Conservation (phyloP, 495 filamentous ascomycete genomes). For the Penicillium chermesinum region DNA sequence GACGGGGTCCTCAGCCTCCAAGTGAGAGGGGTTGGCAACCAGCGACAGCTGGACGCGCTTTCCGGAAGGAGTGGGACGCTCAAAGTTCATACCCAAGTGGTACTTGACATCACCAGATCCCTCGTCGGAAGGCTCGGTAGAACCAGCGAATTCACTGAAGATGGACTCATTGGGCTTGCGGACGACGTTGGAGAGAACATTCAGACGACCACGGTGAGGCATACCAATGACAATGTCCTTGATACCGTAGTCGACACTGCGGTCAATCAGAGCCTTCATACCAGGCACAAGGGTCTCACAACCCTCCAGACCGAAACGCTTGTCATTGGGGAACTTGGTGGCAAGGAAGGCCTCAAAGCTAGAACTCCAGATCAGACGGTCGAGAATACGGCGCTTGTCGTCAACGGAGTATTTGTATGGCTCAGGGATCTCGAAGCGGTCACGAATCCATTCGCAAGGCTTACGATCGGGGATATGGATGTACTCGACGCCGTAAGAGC, state of each 20-base stretch:
- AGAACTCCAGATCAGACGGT: constrained; percentile 95
- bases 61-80: constrained; percentile 94
- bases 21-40: constrained; percentile 96
- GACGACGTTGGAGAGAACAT: constrained; percentile 97
- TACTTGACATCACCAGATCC: constrained; percentile 99
- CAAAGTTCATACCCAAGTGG: constrained; percentile 99
- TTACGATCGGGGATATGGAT: constrained; percentile 97
- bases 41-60: constrained; percentile 98
- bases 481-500: constrained; percentile 93
- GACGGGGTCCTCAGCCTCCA: constrained; percentile 97
- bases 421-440: constrained; percentile 87
- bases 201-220: constrained; percentile 97
- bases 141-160: constrained; percentile 95
- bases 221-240: constrained; percentile 99
- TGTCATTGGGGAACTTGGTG: constrained; percentile 98
- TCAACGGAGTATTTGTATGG: constrained; percentile 95
- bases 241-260: constrained; percentile 94
- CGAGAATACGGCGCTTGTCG: constrained; percentile 94
- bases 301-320: constrained; percentile 96
- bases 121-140: constrained; percentile 83
- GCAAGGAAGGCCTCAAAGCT: constrained; percentile 93
- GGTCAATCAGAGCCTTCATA: constrained; percentile 98
- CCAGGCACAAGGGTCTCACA: constrained; percentile 94
- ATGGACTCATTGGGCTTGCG: constrained; percentile 99
- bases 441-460: constrained; percentile 96